Percentiles rank a stretch among this genome's conserved stretches.
Evolutionary conservation across 2,329 filamentous ascomycete species (phyloP).

Genomic region (Pseudopyrenochaeta lycopersici): DNA sequence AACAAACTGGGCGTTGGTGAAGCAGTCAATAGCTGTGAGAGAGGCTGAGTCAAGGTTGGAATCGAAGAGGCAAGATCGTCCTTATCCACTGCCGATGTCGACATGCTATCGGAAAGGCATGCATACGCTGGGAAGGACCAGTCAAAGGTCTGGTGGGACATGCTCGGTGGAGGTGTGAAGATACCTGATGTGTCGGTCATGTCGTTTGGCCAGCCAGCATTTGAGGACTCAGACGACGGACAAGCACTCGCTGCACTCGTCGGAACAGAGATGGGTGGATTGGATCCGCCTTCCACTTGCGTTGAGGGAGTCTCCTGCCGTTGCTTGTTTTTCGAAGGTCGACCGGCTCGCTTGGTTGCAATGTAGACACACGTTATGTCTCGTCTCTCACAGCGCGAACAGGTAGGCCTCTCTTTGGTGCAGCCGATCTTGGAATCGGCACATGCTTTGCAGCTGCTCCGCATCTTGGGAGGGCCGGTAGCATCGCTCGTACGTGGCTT

Average conservation of each 20-base stretch:
- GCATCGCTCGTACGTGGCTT: not conserved
- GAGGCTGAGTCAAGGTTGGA: not conserved
- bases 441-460: conserved; percentile 14
- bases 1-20: not conserved
- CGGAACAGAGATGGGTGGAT: not conserved
- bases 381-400: conserved; percentile 12
- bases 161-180: not conserved
- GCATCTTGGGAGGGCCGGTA: conserved; percentile 7
- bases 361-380: conserved; percentile 10
- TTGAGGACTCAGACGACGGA: not conserved
- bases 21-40: not conserved
- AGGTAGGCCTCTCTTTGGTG: conserved; percentile 11
- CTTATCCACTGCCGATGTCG: not conserved
- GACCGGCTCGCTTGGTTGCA: conserved; percentile 8
- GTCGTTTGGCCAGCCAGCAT: not conserved
- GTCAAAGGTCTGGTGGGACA: not conserved
- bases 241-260: not conserved
- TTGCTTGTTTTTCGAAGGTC: not conserved
- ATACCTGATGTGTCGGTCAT: not conserved
- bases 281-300: not conserved
- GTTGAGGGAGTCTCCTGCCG: not conserved
- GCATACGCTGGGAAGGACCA: not conserved
- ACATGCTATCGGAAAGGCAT: not conserved
- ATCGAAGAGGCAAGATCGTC: not conserved
- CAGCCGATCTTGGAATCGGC: conserved; percentile 12